Evolutionary conservation across 345 rosid genomes (phyloP).

Genomic region (Eucalyptus brandiana): DNA sequence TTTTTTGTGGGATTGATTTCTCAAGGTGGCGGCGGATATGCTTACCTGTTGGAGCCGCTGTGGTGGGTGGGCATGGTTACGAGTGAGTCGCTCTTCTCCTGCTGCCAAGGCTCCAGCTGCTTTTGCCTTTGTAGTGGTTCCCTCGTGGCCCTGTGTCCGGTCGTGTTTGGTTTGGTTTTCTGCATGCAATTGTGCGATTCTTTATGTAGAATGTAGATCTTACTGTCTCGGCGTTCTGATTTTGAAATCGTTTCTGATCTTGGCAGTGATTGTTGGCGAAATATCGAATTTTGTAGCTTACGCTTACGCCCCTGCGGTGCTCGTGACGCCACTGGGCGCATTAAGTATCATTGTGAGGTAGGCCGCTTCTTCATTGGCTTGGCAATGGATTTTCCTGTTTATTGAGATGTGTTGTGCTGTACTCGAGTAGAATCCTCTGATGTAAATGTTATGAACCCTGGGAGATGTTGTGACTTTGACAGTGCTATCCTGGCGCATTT

Average conservation of each 20-base stretch:
- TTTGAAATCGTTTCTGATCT: not conserved
- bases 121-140: not conserved
- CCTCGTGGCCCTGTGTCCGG: not conserved
- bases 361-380: not conserved
- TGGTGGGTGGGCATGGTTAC: conserved; percentile 92
- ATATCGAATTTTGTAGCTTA: conserved; percentile 62
- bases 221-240: not conserved
- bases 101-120: not conserved
- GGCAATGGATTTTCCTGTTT: not conserved
- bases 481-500: conserved; percentile 77
- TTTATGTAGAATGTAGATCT: not conserved
- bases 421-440: not conserved
- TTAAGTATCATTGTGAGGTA: conserved; percentile 74
- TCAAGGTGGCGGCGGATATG: conserved; percentile 69
- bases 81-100: conserved; percentile 23
- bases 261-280: conserved; percentile 71
- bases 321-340: conserved; percentile 74
- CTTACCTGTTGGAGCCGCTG: conserved; percentile 67
- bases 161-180: not conserved
- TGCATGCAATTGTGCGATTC: not conserved
- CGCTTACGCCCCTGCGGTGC: conserved; percentile 70
- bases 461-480: not conserved
- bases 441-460: not conserved
- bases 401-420: not conserved
- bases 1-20: not conserved